Base-by-base conservation (phyloP, 208 protist species). In the Leishmania tropica region DNA sequence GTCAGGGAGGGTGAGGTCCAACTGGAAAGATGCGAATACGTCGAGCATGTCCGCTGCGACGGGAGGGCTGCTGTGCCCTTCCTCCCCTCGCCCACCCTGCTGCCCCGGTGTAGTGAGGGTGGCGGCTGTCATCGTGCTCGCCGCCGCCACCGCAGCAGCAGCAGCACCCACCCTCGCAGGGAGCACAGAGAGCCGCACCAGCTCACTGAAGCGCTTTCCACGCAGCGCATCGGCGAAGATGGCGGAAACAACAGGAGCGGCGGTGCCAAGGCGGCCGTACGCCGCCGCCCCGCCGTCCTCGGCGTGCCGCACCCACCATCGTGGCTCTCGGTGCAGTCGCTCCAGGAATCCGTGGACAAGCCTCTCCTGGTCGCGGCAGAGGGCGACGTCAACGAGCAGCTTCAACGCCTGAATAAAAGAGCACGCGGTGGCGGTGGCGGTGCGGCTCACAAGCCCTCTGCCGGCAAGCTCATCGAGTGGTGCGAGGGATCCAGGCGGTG, bases 321-420 rank as follows among this genome's bases (percentile, higher is more conserved):
- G 85, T 35, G 91, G 93, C 74, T 95, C 89, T 45, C 70, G 51
- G 45, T 85, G 81, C 24, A 97, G 87, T 7, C 82, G 85, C 80
- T 89, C 81, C 21, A 97, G 79, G 81, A 97, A 97, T 42, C 81
- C 80, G 64, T 90, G 79, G 62, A 97, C 87, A 60, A 96, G 83
- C 10, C 92, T 91, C n/a, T 89, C 89, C 75, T 84, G 88, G 81
- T 97, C 93, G 31, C 93, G 90, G 80, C 85, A 95, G 35, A 97
- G 88, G 5, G 92, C 93, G 0, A 97, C 85, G 83, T 96, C 93
- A 8, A 96, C 62, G n/a, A 97, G 48, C 1, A 97, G 84, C 73
- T 87, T 87, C 64, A 96, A 75, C 0, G 89, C 88, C 24, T 93
- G 68, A 8, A 85, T 75, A 60, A 91, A 85, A 58, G 79, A 88